phyloP scores from a whole-genome alignment of 805 yeast species.

The Kazachstania bromeliacearum region DNA sequence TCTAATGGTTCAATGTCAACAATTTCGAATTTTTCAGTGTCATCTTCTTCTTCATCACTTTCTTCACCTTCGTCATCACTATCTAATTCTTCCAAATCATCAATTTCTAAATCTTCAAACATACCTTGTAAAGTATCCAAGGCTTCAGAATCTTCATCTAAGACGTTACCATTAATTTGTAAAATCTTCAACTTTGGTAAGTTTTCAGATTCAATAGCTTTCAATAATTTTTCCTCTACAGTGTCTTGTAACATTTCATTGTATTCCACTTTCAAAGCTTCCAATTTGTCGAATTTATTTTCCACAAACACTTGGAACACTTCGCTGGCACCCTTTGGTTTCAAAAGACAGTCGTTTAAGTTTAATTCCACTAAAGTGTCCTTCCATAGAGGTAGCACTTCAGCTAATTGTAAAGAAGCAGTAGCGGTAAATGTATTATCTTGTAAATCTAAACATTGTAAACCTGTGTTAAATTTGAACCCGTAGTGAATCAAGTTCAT shows the following conservation, averaged over 20 bases:
- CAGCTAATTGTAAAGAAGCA: constrained; percentile 59
- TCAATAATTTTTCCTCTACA: constrained; percentile 41
- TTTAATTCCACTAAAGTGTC: constrained; percentile 60
- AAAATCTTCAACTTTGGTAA: constrained; percentile 53
- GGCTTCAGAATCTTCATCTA: constrained; percentile 76
- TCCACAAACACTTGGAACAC: constrained; percentile 43
- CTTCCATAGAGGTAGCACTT: constrained; percentile 53
- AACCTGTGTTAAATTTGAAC: constrained; percentile 46
- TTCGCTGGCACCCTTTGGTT: constrained; percentile 60
- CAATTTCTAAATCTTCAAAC: constrained; percentile 84
- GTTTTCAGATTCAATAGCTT: constrained; percentile 41
- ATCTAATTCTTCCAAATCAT: constrained; percentile 80
- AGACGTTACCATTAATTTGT: constrained; percentile 89
- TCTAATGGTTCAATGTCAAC: constrained; percentile 36
- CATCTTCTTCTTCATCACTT: constrained; percentile 31
- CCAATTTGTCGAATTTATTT: constrained; percentile 36
- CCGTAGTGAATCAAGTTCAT: constrained; percentile 66
- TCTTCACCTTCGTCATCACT: constrained; percentile 44
- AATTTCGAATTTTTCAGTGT: constrained; percentile 38
- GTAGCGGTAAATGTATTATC: constrained; percentile 83
- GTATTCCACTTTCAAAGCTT: constrained; percentile 66
- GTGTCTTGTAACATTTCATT: constrained; percentile 72
- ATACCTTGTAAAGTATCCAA: constrained; percentile 50
- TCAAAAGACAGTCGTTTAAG: constrained; percentile 81
- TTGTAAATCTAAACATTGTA: constrained; percentile 74